These are phyloP conservation scores for Lachnellula hyalina DNA, from an alignment of 2,329 filamentous ascomycete species.

Conservation along the genomic window DNA sequence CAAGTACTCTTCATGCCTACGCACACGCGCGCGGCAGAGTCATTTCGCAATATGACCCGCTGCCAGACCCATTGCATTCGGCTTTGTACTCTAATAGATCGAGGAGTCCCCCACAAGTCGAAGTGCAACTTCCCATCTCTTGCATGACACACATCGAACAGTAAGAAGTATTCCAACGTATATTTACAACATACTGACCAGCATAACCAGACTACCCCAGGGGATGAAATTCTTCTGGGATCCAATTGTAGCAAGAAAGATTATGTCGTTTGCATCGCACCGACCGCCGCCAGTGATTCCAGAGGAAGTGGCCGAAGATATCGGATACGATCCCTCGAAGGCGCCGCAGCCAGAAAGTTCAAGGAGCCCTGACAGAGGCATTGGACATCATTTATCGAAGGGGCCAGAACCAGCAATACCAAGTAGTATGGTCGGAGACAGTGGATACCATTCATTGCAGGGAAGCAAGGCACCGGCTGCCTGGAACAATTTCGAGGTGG, in stretches of 20 bases:
- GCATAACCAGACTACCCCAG: conserved; percentile 4
- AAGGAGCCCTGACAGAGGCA: no score
- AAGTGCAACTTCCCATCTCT: conserved; percentile 1
- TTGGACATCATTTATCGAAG: no score
- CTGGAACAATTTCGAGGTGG: no score
- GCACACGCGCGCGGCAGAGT: conserved; percentile 13
- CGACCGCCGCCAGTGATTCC: background rate
- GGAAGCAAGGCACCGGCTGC: no score
- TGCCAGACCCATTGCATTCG: conserved; percentile 5
- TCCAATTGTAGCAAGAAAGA: conserved; percentile 2
- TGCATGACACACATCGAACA: background rate
- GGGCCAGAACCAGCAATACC: no score
- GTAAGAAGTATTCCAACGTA: background rate
- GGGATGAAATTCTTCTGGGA: conserved; percentile 17
- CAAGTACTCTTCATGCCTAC: conserved; percentile 18
- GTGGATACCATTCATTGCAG: no score
- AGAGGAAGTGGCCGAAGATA: background rate
- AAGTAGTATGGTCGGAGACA: no score
- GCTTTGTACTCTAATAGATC: conserved; percentile 11
- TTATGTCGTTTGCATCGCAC: background rate
- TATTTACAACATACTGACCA: background rate
- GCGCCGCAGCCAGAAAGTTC: no score
- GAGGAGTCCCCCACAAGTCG: background rate
- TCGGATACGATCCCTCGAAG: no score
- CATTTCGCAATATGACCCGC: conserved; percentile 9